phyloP scores from a whole-genome alignment of 768 basidiomycete genomes.

The Boletus rubroflammeus region DNA sequence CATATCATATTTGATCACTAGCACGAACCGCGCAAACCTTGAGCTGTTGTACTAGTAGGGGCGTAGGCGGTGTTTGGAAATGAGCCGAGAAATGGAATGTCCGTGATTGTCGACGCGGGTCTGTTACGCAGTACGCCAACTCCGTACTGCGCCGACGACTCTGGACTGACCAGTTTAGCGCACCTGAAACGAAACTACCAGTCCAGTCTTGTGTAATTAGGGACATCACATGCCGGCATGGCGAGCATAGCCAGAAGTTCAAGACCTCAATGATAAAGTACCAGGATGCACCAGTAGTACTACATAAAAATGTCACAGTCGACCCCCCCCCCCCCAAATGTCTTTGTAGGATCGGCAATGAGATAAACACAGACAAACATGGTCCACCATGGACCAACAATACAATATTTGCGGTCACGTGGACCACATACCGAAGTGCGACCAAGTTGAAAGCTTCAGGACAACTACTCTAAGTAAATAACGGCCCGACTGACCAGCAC shows the following conservation, averaged over 20 bases:
- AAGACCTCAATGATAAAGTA: not conserved
- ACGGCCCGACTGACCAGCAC: not conserved
- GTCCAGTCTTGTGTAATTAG: not conserved
- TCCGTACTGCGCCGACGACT: not conserved
- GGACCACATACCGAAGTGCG: too few relatives aligned
- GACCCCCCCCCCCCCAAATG: not conserved
- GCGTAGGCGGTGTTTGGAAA: slow-evolving; percentile 12
- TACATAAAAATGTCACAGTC: not conserved
- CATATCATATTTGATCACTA: slow-evolving; percentile 4
- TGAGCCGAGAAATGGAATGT: not conserved
- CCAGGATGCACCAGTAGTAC: too few relatives aligned
- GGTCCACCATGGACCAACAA: too few relatives aligned
- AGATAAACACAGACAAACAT: slow-evolving; percentile 21
- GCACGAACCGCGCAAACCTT: not conserved
- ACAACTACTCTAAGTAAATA: too few relatives aligned
- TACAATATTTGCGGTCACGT: too few relatives aligned
- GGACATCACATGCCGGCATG: not conserved
- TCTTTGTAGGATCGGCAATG: slow-evolving; percentile 10
- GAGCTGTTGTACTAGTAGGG: too few relatives aligned
- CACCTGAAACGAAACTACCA: slow-evolving; percentile 12
- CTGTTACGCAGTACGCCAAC: not conserved
- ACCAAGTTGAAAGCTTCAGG: not conserved
- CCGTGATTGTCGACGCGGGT: not conserved
- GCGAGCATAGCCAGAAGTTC: not conserved
- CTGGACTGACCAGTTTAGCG: not conserved